Evolutionary conservation across 2,329 filamentous ascomycete species (phyloP).

Genomic region (Pseudocercospora cruenta): DNA sequence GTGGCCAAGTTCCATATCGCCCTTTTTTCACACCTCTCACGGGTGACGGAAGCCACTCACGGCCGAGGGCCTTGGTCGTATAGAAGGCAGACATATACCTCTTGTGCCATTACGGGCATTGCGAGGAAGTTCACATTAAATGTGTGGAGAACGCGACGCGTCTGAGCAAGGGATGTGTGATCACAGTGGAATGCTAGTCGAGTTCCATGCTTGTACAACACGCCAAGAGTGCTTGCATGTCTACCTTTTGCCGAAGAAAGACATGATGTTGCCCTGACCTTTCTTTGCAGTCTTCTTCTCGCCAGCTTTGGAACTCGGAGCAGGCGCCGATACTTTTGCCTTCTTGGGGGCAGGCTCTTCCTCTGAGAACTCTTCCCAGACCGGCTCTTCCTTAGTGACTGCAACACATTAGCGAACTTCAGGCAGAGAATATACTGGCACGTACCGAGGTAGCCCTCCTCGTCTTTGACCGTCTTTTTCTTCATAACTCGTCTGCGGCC

Average conservation of each 20-base stretch:
- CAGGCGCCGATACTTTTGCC: conserved; percentile 50
- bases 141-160: neutral
- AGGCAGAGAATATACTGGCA: neutral
- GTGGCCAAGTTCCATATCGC: conserved; percentile 9
- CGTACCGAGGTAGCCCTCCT: conserved; percentile 85
- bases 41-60: conserved; percentile 17
- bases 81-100: conserved; percentile 17
- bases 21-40: neutral
- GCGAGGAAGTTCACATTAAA: neutral
- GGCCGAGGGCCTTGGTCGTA: conserved; percentile 19
- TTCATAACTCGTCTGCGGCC: conserved; percentile 81
- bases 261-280: conserved; percentile 83
- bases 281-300: conserved; percentile 48
- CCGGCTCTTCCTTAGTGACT: conserved; percentile 84
- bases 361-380: conserved; percentile 93
- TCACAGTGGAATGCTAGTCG: neutral
- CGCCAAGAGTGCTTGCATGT: neutral
- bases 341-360: conserved; percentile 71
- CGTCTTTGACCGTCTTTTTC: conserved; percentile 84
- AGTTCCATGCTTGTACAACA: neutral
- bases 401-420: conserved; percentile 24
- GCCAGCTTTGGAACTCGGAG: conserved; percentile 56
- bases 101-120: neutral
- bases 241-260: conserved; percentile 84
- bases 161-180: neutral